Evolutionary conservation across 2,329 filamentous ascomycete species (phyloP).

Genomic region (Ophiosphaerella herpotricha): DNA sequence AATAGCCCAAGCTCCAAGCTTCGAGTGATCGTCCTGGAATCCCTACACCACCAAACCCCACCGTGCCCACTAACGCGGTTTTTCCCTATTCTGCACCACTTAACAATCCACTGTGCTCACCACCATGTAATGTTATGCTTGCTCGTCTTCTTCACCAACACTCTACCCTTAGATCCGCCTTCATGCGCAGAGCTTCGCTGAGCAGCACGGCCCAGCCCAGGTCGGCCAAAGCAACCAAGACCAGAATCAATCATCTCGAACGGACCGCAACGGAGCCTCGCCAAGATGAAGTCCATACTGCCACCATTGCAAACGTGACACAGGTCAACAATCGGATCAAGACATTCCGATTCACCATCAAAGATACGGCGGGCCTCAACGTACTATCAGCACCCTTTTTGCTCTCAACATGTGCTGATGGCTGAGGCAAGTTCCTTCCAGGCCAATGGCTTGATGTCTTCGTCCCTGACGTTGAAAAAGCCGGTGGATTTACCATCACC

Average conservation of each 20-base stretch:
- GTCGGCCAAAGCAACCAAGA: slow-evolving; percentile 33
- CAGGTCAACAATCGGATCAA: slow-evolving; percentile 70
- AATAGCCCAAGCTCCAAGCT: too few species aligned
- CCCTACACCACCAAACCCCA: slow-evolving; percentile 7
- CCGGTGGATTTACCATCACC: slow-evolving; percentile 88
- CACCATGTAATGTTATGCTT: slow-evolving; percentile 20
- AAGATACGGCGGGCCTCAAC: slow-evolving; percentile 54
- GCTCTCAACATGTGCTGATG: slow-evolving; percentile 35
- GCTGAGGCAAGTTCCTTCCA: slow-evolving; percentile 66
- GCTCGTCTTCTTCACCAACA: slow-evolving; percentile 18
- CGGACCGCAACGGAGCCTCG: slow-evolving; percentile 76
- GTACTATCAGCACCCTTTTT: slow-evolving; percentile 47
- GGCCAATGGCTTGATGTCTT: slow-evolving; percentile 90
- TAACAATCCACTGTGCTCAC: slow-evolving; percentile 9
- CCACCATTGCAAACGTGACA: slow-evolving; percentile 64
- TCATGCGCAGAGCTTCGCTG: slow-evolving; percentile 24
- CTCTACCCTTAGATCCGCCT: slow-evolving; percentile 9
- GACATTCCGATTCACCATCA: slow-evolving; percentile 67
- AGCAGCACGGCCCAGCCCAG: slow-evolving; percentile 38
- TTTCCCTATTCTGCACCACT: slow-evolving; percentile 12
- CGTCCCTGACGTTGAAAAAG: slow-evolving; percentile 68
- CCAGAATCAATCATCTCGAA: slow-evolving; percentile 62
- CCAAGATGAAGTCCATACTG: slow-evolving; percentile 65
- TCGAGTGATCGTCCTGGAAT: too few species aligned
- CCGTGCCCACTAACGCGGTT: slow-evolving; percentile 23